Conservation (phyloP, 2,329 filamentous ascomycete species). For the Periconia sp. region DNA sequence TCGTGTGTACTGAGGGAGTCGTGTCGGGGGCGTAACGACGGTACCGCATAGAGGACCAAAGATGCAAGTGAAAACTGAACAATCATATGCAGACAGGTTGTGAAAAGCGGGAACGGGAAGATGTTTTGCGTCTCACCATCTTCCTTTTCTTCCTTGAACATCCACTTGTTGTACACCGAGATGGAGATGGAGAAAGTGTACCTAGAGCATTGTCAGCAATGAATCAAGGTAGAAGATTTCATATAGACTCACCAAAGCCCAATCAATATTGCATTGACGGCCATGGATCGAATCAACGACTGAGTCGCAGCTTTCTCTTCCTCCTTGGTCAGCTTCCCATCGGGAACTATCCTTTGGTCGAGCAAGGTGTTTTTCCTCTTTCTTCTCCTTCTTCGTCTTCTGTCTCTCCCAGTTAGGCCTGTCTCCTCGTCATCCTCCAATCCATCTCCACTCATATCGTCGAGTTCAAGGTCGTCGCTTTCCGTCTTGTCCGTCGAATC, state of each 20-base stretch:
- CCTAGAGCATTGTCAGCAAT: slow-evolving; percentile 34
- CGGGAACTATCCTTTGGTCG: slow-evolving; percentile 66
- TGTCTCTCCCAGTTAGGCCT: slow-evolving; percentile 75
- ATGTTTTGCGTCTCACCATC: slow-evolving; percentile 53
- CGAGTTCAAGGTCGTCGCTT: slow-evolving; percentile 58
- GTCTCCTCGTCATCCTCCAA: slow-evolving; percentile 84
- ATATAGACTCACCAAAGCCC: slow-evolving; percentile 67
- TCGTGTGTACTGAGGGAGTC: slow-evolving; percentile 41
- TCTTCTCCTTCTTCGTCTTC: slow-evolving; percentile 66
- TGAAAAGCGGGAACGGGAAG: slow-evolving; percentile 94
- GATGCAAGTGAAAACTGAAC: slow-evolving; percentile 85
- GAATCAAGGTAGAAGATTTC: not conserved
- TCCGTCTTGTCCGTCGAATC: slow-evolving; percentile 39
- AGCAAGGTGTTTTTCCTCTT: slow-evolving; percentile 69
- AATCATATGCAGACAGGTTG: slow-evolving; percentile 88
- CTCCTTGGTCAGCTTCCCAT: slow-evolving; percentile 58
- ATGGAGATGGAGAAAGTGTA: slow-evolving; percentile 85
- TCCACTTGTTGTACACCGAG: slow-evolving; percentile 94
- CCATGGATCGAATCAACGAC: slow-evolving; percentile 67
- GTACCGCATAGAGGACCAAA: slow-evolving; percentile 78
- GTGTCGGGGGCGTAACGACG: slow-evolving; percentile 73
- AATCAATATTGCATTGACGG: slow-evolving; percentile 80
- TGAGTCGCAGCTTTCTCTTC: slow-evolving; percentile 77
- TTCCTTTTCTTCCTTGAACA: slow-evolving; percentile 70
- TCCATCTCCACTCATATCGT: slow-evolving; percentile 67